phyloP scores from a whole-genome alignment of 2,329 filamentous ascomycete genomes.

The Mycogone perniciosa region DNA sequence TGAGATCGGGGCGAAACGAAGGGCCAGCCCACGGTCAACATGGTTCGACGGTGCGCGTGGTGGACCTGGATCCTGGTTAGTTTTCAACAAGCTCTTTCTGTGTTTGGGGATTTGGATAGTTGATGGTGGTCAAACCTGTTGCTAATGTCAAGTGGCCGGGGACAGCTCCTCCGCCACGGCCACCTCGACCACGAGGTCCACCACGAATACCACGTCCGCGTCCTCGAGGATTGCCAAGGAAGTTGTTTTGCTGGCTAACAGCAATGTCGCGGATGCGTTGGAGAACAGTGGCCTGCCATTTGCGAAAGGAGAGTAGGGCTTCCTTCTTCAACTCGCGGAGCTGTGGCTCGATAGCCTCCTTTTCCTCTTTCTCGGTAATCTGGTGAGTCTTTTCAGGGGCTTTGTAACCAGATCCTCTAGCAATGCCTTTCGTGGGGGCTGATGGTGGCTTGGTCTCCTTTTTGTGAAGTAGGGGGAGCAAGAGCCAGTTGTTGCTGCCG shows the following conservation, averaged over 20 bases:
- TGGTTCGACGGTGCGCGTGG: constrained; percentile 37
- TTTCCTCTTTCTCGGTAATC: constrained; percentile 27
- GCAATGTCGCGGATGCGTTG: constrained; percentile 64
- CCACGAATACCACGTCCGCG: constrained; percentile 30
- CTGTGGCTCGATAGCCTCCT: constrained; percentile 33
- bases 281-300: constrained; percentile 70
- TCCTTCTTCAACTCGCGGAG: constrained; percentile 63
- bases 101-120: background rate
- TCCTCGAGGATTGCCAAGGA: constrained; percentile 24
- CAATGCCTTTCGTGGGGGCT: constrained; percentile 8
- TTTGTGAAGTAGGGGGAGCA: constrained; percentile 26
- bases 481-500: constrained; percentile 29
- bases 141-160: constrained; percentile 25
- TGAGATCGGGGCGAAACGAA: constrained; percentile 52
- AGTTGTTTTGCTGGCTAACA: constrained; percentile 35
- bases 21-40: constrained; percentile 41
- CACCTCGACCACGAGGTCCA: constrained; percentile 23
- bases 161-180: constrained; percentile 27
- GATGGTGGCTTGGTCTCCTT: constrained; percentile 18
- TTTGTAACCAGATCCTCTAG: constrained; percentile 12
- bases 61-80: constrained; percentile 22
- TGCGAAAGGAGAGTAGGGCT: constrained; percentile 64
- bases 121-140: constrained; percentile 27
- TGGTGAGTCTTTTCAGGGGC: constrained; percentile 22
- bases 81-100: background rate